Percentiles rank a stretch among this genome's conserved stretches.
phyloP scores from a whole-genome alignment of 2,329 filamentous ascomycete genomes.

The Aulographum hederae region DNA sequence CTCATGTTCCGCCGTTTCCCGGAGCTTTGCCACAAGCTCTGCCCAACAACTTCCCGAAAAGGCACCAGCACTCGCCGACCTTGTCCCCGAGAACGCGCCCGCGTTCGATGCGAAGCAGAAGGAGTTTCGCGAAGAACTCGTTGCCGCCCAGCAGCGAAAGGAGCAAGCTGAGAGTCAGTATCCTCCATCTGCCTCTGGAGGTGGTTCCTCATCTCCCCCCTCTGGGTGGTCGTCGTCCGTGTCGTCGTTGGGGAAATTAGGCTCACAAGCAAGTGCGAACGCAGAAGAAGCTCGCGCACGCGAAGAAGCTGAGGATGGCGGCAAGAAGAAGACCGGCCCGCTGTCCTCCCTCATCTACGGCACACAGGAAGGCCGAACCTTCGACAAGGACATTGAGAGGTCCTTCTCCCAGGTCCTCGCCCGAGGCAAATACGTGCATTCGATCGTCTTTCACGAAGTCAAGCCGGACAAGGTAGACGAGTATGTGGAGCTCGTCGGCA shows the following conservation, averaged over 20 bases:
- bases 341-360: constrained; percentile 88
- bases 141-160: constrained; percentile 46
- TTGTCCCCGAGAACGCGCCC: constrained; percentile 53
- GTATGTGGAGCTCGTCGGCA: constrained; percentile 74
- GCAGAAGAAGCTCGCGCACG: constrained; percentile 36
- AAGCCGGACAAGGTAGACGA: constrained; percentile 92
- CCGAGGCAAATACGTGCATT: constrained; percentile 94
- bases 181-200: constrained; percentile 24
- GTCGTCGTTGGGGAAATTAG: constrained; percentile 26
- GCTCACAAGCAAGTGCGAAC: constrained; percentile 38
- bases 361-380: constrained; percentile 82
- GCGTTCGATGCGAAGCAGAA: constrained; percentile 71
- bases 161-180: constrained; percentile 72
- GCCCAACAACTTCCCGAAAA: not conserved
- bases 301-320: constrained; percentile 37
- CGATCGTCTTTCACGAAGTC: constrained; percentile 90
- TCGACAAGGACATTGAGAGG: constrained; percentile 89
- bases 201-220: constrained; percentile 13
- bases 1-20: no score
- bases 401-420: constrained; percentile 92
- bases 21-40: not conserved
- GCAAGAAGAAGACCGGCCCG: constrained; percentile 49
- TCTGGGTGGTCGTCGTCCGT: constrained; percentile 15
- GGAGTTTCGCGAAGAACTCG: constrained; percentile 67
- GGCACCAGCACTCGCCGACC: constrained; percentile 73